Conservation (phyloP, 257 asterid genomes). For the Ajuga chamaepitys region DNA sequence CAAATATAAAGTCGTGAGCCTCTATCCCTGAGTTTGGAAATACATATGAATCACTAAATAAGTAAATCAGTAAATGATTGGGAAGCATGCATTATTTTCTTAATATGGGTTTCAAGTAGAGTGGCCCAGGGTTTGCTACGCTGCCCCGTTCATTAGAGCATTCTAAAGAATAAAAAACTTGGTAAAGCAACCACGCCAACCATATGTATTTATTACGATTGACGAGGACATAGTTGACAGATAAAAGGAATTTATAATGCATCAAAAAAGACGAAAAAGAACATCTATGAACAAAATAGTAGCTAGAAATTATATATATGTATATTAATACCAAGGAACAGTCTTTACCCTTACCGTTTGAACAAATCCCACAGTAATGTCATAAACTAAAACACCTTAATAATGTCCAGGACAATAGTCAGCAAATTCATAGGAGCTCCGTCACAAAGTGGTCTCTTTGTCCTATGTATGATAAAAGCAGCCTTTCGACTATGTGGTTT, state of each 20-base stretch:
- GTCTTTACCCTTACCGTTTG: not conserved
- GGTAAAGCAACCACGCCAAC: not conserved
- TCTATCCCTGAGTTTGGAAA: constrained; percentile 50
- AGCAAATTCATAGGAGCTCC: not conserved
- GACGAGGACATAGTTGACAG: too few species aligned
- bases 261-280: not conserved
- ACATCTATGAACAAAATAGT: not conserved
- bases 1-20: constrained; percentile 83
- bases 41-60: not conserved
- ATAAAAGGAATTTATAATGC: not conserved
- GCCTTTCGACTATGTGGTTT: too few species aligned
- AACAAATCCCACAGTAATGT: not conserved
- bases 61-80: not conserved
- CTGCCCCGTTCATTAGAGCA: not conserved
- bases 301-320: not conserved
- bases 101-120: not conserved
- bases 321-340: not conserved
- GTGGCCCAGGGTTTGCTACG: not conserved
- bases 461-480: too few species aligned
- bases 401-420: not conserved
- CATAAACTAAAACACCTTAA: not conserved
- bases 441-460: not conserved
- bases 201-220: too few species aligned
- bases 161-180: not conserved
- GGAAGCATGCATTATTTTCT: not conserved